These are phyloP conservation scores for Penicillium crystallinum DNA, from an alignment of 495 filamentous ascomycete species.

Conservation along the genomic window DNA sequence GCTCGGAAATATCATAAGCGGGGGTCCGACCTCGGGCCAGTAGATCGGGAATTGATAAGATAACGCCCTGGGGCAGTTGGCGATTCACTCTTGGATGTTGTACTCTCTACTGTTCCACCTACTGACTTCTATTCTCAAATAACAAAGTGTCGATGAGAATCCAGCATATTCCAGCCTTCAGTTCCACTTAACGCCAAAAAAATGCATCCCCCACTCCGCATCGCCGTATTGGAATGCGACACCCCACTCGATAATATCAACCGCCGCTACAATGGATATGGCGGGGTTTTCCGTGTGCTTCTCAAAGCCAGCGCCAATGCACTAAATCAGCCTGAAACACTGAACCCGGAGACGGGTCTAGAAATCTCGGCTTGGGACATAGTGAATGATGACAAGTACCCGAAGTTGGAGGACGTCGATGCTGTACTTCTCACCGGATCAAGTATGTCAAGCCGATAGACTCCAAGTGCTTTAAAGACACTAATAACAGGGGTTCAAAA, in stretches of 20 bases:
- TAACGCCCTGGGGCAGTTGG: not conserved
- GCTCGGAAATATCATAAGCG: not conserved
- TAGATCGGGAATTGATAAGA: not conserved
- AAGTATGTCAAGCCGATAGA: conserved; percentile 23
- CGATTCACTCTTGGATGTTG: too few species aligned
- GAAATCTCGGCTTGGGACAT: conserved; percentile 64
- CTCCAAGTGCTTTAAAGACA: not conserved
- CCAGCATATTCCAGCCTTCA: not conserved
- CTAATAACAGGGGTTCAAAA: not conserved
- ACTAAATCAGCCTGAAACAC: conserved; percentile 21
- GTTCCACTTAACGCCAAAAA: not conserved
- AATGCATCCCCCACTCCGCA: conserved; percentile 58
- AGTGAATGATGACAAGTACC: conserved; percentile 55
- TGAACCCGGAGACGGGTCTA: conserved; percentile 44
- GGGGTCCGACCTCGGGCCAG: not conserved
- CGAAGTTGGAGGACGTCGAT: conserved; percentile 67
- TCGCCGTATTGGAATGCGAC: conserved; percentile 82
- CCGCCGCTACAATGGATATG: conserved; percentile 65
- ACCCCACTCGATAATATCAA: conserved; percentile 53
- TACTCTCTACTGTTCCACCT: not conserved
- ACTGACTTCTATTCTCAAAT: too few species aligned
- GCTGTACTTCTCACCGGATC: conserved; percentile 79
- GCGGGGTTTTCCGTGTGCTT: conserved; percentile 63
- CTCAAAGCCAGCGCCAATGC: conserved; percentile 49
- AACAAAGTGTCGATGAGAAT: too few species aligned